These are phyloP conservation scores for Macrolepiota albuminosa DNA, from an alignment of 768 basidiomycete genomes.

Conservation along the genomic window DNA sequence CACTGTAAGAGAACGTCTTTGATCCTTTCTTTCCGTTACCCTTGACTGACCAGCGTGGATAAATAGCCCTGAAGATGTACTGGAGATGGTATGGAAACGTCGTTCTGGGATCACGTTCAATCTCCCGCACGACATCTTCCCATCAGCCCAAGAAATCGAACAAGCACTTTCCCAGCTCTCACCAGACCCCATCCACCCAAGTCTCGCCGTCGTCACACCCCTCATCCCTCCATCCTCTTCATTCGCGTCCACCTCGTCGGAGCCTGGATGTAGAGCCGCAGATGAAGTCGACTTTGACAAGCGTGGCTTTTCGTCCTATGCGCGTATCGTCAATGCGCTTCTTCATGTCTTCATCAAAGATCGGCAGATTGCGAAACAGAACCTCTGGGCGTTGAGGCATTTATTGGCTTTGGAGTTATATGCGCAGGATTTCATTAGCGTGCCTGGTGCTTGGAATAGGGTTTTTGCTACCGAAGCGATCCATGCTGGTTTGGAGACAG, in stretches of 20 bases:
- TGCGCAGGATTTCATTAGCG: slow-evolving; percentile 54
- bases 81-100: slow-evolving; percentile 29
- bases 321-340: slow-evolving; percentile 54
- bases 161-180: slow-evolving; percentile 42
- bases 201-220: slow-evolving; percentile 56
- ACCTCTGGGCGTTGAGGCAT: slow-evolving; percentile 68
- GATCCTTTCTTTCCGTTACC: not conserved
- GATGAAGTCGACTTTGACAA: slow-evolving; percentile 30
- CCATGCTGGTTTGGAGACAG: slow-evolving; percentile 28
- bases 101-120: slow-evolving; percentile 34
- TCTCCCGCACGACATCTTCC: slow-evolving; percentile 48
- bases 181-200: slow-evolving; percentile 42
- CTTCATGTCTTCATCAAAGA: slow-evolving; percentile 52
- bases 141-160: slow-evolving; percentile 40
- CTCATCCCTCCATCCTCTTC: slow-evolving; percentile 44
- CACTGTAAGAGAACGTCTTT: slow-evolving; percentile 23
- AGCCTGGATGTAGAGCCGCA: not conserved
- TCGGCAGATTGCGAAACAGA: slow-evolving; percentile 51
- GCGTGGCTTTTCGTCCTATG: slow-evolving; percentile 57
- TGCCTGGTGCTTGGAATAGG: slow-evolving; percentile 44
- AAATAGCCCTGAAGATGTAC: slow-evolving; percentile 43
- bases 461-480: slow-evolving; percentile 41
- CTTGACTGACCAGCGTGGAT: not conserved
- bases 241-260: slow-evolving; percentile 8
- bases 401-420: slow-evolving; percentile 59